Evolutionary conservation across 2,329 filamentous ascomycete genomes (phyloP).

Genomic region (Aspergillus japonicus): DNA sequence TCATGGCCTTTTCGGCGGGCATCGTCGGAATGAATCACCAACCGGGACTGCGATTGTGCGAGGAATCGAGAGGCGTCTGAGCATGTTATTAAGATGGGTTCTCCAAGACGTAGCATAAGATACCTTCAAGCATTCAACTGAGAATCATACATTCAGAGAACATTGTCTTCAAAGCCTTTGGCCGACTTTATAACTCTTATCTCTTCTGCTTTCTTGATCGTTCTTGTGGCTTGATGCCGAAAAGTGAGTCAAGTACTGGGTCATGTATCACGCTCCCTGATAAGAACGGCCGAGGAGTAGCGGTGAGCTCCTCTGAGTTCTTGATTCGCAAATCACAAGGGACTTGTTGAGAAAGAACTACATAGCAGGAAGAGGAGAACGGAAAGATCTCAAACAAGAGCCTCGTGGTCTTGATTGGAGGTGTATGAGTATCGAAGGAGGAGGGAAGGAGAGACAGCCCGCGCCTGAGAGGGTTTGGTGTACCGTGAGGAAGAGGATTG

Average conservation of each 20-base stretch:
- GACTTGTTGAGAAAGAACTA: not conserved
- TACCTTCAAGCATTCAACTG: not conserved
- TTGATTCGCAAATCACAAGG: not conserved
- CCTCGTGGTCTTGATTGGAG: not conserved
- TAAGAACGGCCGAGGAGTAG: not conserved
- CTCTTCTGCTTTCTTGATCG: not conserved
- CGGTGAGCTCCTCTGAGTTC: slow-evolving; percentile 3
- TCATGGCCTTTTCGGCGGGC: slow-evolving; percentile 49
- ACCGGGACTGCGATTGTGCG: slow-evolving; percentile 89
- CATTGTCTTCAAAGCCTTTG: slow-evolving; percentile 48
- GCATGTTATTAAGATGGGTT: not conserved
- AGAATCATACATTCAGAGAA: slow-evolving; percentile 80
- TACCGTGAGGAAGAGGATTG: slow-evolving; percentile 5
- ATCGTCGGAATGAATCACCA: slow-evolving; percentile 68
- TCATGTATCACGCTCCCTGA: not conserved
- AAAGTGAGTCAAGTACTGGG: not conserved
- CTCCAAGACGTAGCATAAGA: not conserved
- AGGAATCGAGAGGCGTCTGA: slow-evolving; percentile 91
- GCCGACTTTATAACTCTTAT: slow-evolving; percentile 23
- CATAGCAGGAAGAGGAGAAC: not conserved
- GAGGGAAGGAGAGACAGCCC: not conserved
- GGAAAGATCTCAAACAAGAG: not conserved
- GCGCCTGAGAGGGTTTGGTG: not conserved
- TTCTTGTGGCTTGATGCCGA: not conserved
- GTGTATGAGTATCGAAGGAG: not conserved